Conservation (phyloP, 202 grass and related monocot species). For the Panicum virgatum region DNA sequence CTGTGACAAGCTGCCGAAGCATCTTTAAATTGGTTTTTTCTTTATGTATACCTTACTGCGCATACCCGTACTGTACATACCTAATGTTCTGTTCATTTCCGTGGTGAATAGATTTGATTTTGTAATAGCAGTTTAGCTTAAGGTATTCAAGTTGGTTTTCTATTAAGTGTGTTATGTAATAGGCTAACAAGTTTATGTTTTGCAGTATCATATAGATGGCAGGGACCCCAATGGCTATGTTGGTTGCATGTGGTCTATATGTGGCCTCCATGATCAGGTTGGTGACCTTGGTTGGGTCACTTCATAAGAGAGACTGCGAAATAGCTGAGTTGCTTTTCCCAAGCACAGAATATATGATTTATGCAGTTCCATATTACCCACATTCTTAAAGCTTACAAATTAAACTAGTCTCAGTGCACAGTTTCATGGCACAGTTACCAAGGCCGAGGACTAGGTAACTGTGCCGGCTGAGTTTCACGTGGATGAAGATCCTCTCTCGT, state of each 20-base stretch:
- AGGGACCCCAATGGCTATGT: slow-evolving; percentile 94
- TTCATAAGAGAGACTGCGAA: not conserved
- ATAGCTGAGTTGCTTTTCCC: not conserved
- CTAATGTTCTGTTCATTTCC: not conserved
- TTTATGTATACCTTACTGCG: no score
- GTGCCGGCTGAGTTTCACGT: no score
- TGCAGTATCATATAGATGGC: slow-evolving; percentile 86
- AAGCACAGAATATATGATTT: not conserved
- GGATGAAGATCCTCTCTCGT: no score
- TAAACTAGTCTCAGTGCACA: no score
- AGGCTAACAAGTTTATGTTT: slow-evolving; percentile 22
- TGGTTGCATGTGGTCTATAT: slow-evolving; percentile 99
- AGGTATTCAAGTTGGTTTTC: not conserved
- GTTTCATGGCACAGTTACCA: no score
- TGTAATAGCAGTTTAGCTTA: slow-evolving; percentile 8
- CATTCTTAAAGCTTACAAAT: slow-evolving; percentile 8
- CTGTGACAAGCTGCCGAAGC: not conserved
- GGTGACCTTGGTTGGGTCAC: not conserved
- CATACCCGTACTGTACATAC: not conserved
- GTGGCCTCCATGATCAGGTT: slow-evolving; percentile 96
- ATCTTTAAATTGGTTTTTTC: not conserved
- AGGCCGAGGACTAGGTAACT: no score
- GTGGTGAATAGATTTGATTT: not conserved
- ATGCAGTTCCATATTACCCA: not conserved
- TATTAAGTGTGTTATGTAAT: not conserved